These are phyloP conservation scores for Candida smagusa DNA, from an alignment of 1,139 yeast species.

Conservation along the genomic window DNA sequence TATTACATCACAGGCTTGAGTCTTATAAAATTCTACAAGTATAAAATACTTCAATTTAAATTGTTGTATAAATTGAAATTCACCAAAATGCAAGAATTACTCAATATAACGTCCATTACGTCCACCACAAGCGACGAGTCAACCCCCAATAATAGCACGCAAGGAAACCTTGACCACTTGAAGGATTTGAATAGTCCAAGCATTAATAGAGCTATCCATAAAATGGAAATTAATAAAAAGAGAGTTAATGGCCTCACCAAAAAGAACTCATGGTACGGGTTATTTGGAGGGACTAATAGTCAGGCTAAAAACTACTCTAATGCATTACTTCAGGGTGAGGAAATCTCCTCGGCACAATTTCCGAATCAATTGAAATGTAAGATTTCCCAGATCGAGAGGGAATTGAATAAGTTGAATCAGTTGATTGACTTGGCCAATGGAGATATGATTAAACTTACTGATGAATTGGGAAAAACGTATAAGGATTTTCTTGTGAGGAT, in stretches of 20 bases:
- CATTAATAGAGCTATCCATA: constrained; percentile 34
- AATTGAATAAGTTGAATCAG: constrained; percentile 41
- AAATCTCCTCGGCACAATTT: constrained; percentile 3
- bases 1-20: constrained; percentile 38
- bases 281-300: constrained; percentile 40
- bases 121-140: constrained; percentile 1
- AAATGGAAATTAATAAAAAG: constrained; percentile 25
- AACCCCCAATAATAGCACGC: constrained; percentile 1
- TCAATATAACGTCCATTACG: constrained; percentile 20
- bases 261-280: constrained; percentile 45
- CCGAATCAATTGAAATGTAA: constrained; percentile 23
- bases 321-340: constrained; percentile 9
- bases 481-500: constrained; percentile 29
- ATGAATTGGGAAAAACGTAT: constrained; percentile 29
- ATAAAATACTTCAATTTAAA: constrained; percentile 43
- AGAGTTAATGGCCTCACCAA: constrained; percentile 15
- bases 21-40: constrained; percentile 43
- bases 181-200: constrained; percentile 42
- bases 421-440: constrained; percentile 34
- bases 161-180: constrained; percentile 22
- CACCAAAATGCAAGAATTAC: constrained; percentile 38
- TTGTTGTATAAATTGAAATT: constrained; percentile 40
- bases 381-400: constrained; percentile 37
- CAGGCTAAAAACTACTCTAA: constrained; percentile 11
- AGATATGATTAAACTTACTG: constrained; percentile 36